Conservation (phyloP, 441 rosid species). For the Iberis amara region DNA sequence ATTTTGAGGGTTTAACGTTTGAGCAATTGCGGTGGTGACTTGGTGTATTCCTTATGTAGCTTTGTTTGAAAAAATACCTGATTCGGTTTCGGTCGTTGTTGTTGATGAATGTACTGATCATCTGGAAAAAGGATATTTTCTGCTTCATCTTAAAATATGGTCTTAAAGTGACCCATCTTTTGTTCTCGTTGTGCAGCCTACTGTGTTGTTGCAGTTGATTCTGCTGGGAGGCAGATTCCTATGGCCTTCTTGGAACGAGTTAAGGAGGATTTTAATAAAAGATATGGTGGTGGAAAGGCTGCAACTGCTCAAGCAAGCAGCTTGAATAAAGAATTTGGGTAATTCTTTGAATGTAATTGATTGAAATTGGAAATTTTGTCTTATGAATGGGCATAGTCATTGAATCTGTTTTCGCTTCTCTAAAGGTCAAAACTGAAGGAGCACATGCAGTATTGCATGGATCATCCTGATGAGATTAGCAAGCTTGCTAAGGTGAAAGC, state of each 20-base stretch:
- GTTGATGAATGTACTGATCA: not conserved
- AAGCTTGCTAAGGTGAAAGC: constrained; percentile 60
- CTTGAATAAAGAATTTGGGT: constrained; percentile 89
- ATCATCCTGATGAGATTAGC: constrained; percentile 62
- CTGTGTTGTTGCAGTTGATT: constrained; percentile 91
- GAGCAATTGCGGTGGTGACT: constrained; percentile 1
- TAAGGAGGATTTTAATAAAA: constrained; percentile 77
- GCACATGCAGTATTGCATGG: constrained; percentile 51
- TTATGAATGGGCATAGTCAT: not conserved
- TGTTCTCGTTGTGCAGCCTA: constrained; percentile 50
- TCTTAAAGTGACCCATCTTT: not conserved
- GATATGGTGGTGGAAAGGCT: constrained; percentile 82
- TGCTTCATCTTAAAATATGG: too few species aligned
- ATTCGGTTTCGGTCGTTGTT: not conserved
- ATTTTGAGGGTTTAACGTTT: not conserved
- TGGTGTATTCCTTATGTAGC: constrained; percentile 4
- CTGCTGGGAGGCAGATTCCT: constrained; percentile 78
- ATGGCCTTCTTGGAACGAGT: constrained; percentile 85
- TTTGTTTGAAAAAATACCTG: not conserved
- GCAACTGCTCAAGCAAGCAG: constrained; percentile 64
- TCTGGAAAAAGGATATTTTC: too few species aligned
- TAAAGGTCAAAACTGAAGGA: constrained; percentile 47
- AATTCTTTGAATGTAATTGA: constrained; percentile 10
- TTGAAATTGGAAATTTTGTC: not conserved
- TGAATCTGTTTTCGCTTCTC: constrained; percentile 22